Evolutionary conservation across 495 filamentous ascomycete genomes (phyloP).

Genomic region (Penicillium macrosclerotiorum): DNA sequence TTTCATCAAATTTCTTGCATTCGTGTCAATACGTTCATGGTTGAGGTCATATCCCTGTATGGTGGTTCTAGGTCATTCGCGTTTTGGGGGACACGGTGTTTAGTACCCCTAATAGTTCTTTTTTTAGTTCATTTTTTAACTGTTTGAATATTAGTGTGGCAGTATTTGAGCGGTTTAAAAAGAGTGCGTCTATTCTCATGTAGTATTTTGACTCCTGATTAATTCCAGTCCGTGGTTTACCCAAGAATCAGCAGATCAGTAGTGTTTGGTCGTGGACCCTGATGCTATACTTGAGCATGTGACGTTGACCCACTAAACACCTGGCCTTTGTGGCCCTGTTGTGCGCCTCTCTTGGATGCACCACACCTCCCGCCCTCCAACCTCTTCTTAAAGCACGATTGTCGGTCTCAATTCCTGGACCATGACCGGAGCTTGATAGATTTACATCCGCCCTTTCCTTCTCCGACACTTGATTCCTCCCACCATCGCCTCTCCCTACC

Average conservation of each 20-base stretch:
- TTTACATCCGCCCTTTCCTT: background rate
- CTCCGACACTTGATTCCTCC: background rate
- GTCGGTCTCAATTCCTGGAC: conserved; percentile 1
- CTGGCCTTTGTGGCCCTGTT: conserved; percentile 25
- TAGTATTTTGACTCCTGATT: too few species aligned
- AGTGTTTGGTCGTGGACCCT: background rate
- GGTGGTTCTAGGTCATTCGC: background rate
- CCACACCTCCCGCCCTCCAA: conserved; percentile 3
- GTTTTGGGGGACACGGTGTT: conserved; percentile 6
- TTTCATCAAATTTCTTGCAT: conserved; percentile 7
- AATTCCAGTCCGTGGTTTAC: background rate
- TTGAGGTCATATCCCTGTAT: background rate
- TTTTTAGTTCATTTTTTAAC: too few species aligned
- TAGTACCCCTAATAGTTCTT: conserved; percentile 1
- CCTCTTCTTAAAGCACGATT: conserved; percentile 6
- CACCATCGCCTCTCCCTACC: conserved; percentile 6
- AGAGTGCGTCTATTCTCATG: background rate
- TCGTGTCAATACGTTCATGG: too few species aligned
- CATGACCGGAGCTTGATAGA: conserved; percentile 9
- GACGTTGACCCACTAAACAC: conserved; percentile 32
- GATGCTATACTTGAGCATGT: conserved; percentile 24
- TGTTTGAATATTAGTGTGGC: too few species aligned
- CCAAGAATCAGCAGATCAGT: background rate
- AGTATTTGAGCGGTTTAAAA: conserved; percentile 5
- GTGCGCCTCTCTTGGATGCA: conserved; percentile 1